Percentiles rank a stretch among this genome's conserved stretches.
These are phyloP conservation scores for Vaccinium darrowii DNA, from an alignment of 148 eudicot genomes.

Conservation along the genomic window DNA sequence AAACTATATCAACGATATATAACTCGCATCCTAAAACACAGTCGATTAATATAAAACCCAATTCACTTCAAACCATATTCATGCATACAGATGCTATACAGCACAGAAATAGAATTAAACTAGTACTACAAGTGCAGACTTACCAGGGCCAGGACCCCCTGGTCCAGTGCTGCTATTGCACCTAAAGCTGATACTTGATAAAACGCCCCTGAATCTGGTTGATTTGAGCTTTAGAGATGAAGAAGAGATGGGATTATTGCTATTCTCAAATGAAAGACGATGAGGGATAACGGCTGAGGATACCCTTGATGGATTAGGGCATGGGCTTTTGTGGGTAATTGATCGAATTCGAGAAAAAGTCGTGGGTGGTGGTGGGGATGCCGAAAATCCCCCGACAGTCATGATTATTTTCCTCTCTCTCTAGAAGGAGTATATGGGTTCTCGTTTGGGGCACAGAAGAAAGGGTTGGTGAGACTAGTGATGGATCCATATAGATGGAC, in stretches of 20 bases:
- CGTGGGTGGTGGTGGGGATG: slow-evolving; percentile 20
- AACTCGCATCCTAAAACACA: too few relatives aligned
- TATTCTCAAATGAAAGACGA: neutral
- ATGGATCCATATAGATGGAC: too few relatives aligned
- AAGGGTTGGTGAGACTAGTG: too few relatives aligned
- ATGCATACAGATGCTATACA: neutral
- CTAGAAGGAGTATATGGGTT: neutral
- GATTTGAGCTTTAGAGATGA: neutral
- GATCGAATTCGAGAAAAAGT: neutral
- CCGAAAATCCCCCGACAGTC: slow-evolving; percentile 14
- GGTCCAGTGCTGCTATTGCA: slow-evolving; percentile 33
- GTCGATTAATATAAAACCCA: neutral
- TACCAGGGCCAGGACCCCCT: slow-evolving; percentile 34
- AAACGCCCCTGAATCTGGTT: neutral
- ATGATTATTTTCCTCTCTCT: neutral
- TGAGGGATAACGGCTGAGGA: slow-evolving; percentile 8
- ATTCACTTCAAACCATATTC: neutral
- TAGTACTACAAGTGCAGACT: neutral
- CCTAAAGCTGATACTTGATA: slow-evolving; percentile 16
- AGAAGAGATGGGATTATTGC: slow-evolving; percentile 8
- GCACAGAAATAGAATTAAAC: neutral
- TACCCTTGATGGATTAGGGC: neutral
- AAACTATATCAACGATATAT: neutral
- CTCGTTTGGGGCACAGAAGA: too few relatives aligned
- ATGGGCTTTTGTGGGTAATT: slow-evolving; percentile 8